Percentiles rank a stretch among this genome's conserved stretches.
Conservation (phyloP, 495 filamentous ascomycete species). For the Aspergillus steynii region DNA sequence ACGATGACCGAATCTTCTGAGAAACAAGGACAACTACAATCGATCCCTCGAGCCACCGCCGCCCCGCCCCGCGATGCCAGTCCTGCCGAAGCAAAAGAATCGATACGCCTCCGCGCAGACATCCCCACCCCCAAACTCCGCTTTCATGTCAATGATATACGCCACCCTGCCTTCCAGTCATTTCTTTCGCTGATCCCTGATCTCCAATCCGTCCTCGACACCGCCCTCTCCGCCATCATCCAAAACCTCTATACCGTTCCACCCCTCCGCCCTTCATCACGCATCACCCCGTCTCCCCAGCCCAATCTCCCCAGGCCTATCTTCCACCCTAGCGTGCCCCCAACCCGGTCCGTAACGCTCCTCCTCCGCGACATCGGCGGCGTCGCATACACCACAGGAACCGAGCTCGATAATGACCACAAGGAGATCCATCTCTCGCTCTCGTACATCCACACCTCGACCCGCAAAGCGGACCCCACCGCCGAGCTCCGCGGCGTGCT, state of each 20-base stretch:
- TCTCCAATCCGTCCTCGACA: constrained; percentile 55
- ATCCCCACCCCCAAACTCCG: constrained; percentile 63
- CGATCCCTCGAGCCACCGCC: no score
- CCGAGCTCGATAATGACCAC: constrained; percentile 80
- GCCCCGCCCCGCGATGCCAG: no score
- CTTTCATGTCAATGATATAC: constrained; percentile 69
- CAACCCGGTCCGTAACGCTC: constrained; percentile 81
- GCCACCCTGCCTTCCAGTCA: constrained; percentile 56
- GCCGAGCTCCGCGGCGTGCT: constrained; percentile 82
- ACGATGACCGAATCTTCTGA: background rate
- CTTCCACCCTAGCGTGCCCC: constrained; percentile 43
- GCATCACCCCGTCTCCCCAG: background rate
- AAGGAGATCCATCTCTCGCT: constrained; percentile 93
- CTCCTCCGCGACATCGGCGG: constrained; percentile 76
- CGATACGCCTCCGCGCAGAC: constrained; percentile 6
- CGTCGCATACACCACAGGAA: constrained; percentile 86
- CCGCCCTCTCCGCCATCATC: constrained; percentile 65
- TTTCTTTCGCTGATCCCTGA: constrained; percentile 64
- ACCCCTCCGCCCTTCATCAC: constrained; percentile 27
- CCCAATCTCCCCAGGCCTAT: constrained; percentile 9
- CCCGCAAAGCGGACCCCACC: constrained; percentile 36
- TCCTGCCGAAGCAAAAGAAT: background rate
- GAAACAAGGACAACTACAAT: background rate
- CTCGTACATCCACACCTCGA: constrained; percentile 62
- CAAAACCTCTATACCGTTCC: constrained; percentile 57